A percentile compares a stretch with the other conserved stretches of the same genome.
phyloP scores from a whole-genome alignment of 1,139 yeast species.

The Suhomyces ambrosiae region DNA sequence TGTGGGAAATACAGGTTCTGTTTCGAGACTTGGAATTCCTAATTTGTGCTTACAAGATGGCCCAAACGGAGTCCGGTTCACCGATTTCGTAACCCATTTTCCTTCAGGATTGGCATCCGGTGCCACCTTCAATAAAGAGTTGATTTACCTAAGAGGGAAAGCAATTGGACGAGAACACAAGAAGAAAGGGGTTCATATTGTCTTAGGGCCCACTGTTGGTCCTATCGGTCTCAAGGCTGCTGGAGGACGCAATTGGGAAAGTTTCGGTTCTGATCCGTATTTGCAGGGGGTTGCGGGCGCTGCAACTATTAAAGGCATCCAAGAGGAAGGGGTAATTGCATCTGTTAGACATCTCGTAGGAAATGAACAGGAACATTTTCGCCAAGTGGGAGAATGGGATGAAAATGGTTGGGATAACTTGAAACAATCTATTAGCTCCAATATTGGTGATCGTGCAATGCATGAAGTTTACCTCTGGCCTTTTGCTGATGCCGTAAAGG shows the following conservation, averaged over 20 bases:
- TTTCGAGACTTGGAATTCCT: constrained; percentile 58
- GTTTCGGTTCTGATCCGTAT: constrained; percentile 66
- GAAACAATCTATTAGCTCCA: constrained; percentile 45
- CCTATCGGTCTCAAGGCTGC: constrained; percentile 66
- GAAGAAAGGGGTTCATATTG: constrained; percentile 60
- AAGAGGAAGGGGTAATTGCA: constrained; percentile 60
- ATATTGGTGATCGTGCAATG: constrained; percentile 63
- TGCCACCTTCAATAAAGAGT: constrained; percentile 56
- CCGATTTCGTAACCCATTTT: constrained; percentile 58
- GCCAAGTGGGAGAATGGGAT: constrained; percentile 62
- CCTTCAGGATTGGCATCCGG: constrained; percentile 65
- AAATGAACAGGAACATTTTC: constrained; percentile 65
- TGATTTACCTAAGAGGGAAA: constrained; percentile 54
- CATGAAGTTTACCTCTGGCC: constrained; percentile 70
- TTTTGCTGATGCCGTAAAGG: constrained; percentile 61
- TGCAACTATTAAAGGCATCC: constrained; percentile 57
- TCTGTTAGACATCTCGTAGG: constrained; percentile 58
- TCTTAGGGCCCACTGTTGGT: constrained; percentile 63
- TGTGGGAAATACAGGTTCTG: constrained; percentile 63
- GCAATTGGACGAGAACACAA: constrained; percentile 61
- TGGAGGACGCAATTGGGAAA: constrained; percentile 70
- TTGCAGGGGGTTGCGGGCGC: constrained; percentile 60
- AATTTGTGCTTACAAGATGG: constrained; percentile 67
- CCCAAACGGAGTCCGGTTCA: constrained; percentile 61
- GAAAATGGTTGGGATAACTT: constrained; percentile 46